Evolutionary conservation across 2,329 filamentous ascomycete genomes (phyloP), one percentile per base, ranked within the genome.

Genomic region (Colletotrichum caudatum): DNA sequence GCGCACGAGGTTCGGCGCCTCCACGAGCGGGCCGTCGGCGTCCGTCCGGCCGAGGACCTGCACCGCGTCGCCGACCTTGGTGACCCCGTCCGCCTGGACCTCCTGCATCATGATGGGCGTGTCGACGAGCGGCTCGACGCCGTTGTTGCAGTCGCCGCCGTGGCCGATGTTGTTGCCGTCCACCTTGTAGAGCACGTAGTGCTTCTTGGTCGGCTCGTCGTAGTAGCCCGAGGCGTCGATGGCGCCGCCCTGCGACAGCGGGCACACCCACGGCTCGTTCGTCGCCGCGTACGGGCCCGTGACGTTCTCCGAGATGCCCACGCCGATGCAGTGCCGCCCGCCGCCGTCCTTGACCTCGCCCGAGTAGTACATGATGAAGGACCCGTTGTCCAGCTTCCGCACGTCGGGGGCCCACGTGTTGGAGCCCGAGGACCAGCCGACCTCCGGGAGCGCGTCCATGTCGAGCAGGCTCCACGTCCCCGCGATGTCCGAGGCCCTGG

Each of bases 381-480:
- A 82, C n/a, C 86, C 87, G 65, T 83, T 78, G 48, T 74, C 81
- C 44, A 89, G 79, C 66, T 78, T 79, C 16, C 85, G 81, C 8
- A 92, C 87, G 76, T 91, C 89, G 12, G 90, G 90, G 0, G 90
- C 90, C 89, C 89, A 92, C 35, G 86, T 87, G 67, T 88, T 84
- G 5, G 78, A 77, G 2, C 84, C 84, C 5, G 82, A 85, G 41
- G 86, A 86, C 90, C 90, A 92, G 8, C 80, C 75, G 2, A 84
- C 84, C 7, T 80, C 78, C 0, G 88, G 87, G n/a, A 92, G 81
- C 2, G 86, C 85, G 73, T 91, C 88, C n/a, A 82, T 77, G 69
- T 86, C 80, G 54, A 85, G 81, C 29, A 86, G 81, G 8, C 84
- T 78, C 77, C 83, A 87, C 77, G 85, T 84, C 5, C 82, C 82